Evolutionary conservation across 192 early-diverging fungal genomes (phyloP), one percentile per base, ranked within the genome.

Genomic region (Thoreauomyces humboldtii): DNA sequence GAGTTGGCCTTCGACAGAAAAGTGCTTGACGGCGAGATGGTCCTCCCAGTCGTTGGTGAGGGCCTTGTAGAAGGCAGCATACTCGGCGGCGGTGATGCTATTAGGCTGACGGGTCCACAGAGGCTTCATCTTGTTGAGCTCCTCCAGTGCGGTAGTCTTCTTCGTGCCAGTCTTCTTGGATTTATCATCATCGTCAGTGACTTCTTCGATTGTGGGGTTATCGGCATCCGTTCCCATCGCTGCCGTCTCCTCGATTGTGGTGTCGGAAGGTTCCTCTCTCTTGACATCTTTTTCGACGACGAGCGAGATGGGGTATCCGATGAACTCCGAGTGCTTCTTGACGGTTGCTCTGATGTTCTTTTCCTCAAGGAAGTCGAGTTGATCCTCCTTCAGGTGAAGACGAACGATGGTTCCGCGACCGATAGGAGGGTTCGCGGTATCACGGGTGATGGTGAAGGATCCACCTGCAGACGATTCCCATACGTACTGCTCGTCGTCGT

Each of bases 301-400:
- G 51, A 99, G 91, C 78, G 96, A 86, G 81, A 99, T 99, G 59
- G 95, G 93, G 89, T 96, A 98, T 61, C 89, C 88, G 73, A 99
- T 99, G 82, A 98, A 99, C 77, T 98, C 96, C 66, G 97, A 99
- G 91, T 99, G 94, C 89, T 96, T 98, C 90, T 98, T 97, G 81
- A 99, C 90, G 61, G 97, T 90, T 72, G 97, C 95, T 86, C 96
- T 96, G 83, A 99, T 96, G 73, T 87, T 88, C 83, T 91, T 92
- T 88, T 97, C 95, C 83, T 98, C 95, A 67, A 98, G 89, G 84
- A 95, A 98, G 80, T 98, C 95, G 59, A 87, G 64, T 77, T 92
- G 92, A 78, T 98, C 95, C 80, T 99, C 97, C 90, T 99, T 99
- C 79, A 99, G 83, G 89, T 86, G 86, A 65, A 99, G 89, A 68